These are phyloP conservation scores for Iris macrosiphon DNA, from an alignment of 106 monocot genomes.

Conservation along the genomic window DNA sequence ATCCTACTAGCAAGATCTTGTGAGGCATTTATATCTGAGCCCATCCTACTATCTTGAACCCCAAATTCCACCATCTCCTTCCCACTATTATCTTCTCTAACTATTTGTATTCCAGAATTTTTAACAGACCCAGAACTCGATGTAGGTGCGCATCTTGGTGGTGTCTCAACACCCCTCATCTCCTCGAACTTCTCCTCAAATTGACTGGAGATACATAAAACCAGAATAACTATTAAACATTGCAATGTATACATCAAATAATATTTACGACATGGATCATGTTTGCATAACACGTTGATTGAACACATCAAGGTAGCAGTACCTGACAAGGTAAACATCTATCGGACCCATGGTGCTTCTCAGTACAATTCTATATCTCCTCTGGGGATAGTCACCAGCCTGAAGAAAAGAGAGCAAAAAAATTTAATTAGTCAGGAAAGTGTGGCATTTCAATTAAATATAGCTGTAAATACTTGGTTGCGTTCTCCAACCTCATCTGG, in stretches of 20 bases:
- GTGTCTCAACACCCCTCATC: slow-evolving; percentile 46
- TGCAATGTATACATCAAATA: background rate
- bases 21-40: slow-evolving; percentile 31
- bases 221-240: background rate
- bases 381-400: slow-evolving; percentile 76
- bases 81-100: slow-evolving; percentile 17
- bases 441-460: too few relatives aligned
- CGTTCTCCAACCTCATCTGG: slow-evolving; percentile 70
- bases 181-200: slow-evolving; percentile 93
- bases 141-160: slow-evolving; percentile 24
- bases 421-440: too few relatives aligned
- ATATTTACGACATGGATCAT: background rate
- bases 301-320: slow-evolving; percentile 7
- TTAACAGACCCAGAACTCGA: slow-evolving; percentile 26
- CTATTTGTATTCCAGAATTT: slow-evolving; percentile 10
- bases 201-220: slow-evolving; percentile 47
- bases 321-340: slow-evolving; percentile 96
- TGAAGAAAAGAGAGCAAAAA: slow-evolving; percentile 7
- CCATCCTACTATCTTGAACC: slow-evolving; percentile 10
- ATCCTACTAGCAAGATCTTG: slow-evolving; percentile 63
- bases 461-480: background rate
- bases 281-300: background rate
- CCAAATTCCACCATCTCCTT: slow-evolving; percentile 3
- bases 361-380: slow-evolving; percentile 84
- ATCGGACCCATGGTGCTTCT: slow-evolving; percentile 92